Base-by-base conservation (phyloP, 495 filamentous ascomycete genomes). In the Aspergillus ellipticus region DNA sequence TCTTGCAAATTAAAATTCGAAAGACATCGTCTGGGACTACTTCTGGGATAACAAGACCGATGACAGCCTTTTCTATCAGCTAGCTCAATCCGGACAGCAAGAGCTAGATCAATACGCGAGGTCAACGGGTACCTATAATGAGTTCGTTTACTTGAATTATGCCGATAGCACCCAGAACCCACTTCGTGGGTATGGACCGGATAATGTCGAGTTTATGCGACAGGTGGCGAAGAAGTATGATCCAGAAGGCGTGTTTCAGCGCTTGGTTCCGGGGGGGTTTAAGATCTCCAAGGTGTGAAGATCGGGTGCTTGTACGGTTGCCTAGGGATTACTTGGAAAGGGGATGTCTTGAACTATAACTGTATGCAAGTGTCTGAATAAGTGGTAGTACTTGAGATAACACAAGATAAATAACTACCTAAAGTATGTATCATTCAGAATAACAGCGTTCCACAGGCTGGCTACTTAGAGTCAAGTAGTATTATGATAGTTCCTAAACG, bases 161-260 rank as follows among this genome's bases (percentile, higher is more conserved):
- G 64, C 69, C 2, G 61, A 31, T 28, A 42, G 45, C 5, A 55
- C 51, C 7, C 70, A 71, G 62, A 53, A 66, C 20, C 63, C 65
- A n/a, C 65, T 74, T 24, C 49, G 20, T 15, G 56, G 64, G 16
- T 75, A 73, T 57, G 74, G 72, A 13, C 6, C 15, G 20, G 63
- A 59, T n/a, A 68, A 53, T 42, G 47, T 66, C 6, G 22, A 55
- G n/a, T 41, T 29, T 6, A 52, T 75, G 28, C 41, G 43, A 21
- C 49, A 41, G 6, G 65, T 72, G 8, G 60, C 64, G 52, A 54
- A 42, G 49, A 55, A 58, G 52, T 70, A 70, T 54, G 74, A 74
- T 57, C 67, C 68, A 0, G 1, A 33, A 20, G 37, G 24, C 4
- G 37, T 57, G 9, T 57, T 57, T 16, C 55, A 57, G 49, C 50